These are phyloP conservation scores for Hypericum androsaemum DNA, from an alignment of 345 rosid species.

Conservation along the genomic window DNA sequence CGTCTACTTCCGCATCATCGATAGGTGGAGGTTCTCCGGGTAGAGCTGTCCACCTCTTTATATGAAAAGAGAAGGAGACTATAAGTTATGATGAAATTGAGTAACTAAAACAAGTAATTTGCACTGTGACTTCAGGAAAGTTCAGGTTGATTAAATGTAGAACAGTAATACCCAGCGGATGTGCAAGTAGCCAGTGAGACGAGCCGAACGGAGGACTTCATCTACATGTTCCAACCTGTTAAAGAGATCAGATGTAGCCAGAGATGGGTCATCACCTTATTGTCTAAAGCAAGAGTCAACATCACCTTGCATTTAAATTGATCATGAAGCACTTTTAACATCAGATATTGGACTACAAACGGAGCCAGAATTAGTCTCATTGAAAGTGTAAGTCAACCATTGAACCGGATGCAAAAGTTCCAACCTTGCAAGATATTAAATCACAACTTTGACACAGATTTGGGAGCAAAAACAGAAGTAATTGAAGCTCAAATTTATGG, in stretches of 20 bases:
- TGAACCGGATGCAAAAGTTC: too few relatives aligned
- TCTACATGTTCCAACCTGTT: constrained; percentile 84
- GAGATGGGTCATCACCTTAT: neutral
- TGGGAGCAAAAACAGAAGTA: too few relatives aligned
- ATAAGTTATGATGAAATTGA: neutral
- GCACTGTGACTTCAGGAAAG: constrained; percentile 13
- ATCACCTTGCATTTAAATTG: too few relatives aligned
- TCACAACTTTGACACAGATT: too few relatives aligned
- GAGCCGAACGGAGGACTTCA: constrained; percentile 85
- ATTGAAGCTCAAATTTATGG: neutral
- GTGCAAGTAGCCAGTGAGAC: constrained; percentile 71
- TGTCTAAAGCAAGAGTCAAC: too few relatives aligned
- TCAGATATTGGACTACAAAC: too few relatives aligned
- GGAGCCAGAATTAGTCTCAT: too few relatives aligned
- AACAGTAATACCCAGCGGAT: constrained; percentile 54
- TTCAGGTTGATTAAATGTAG: neutral
- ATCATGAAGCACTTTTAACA: too few relatives aligned
- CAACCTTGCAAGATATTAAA: too few relatives aligned
- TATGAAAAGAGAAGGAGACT: constrained; percentile 1
- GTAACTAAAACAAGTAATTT: neutral
- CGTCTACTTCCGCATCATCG: constrained; percentile 89
- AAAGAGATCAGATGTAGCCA: neutral
- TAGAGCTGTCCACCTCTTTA: constrained; percentile 87
- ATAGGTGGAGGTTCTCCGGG: constrained; percentile 91
- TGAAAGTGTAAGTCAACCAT: too few relatives aligned